Base-by-base conservation (phyloP, 768 basidiomycete genomes). In the Boletus huronensis region DNA sequence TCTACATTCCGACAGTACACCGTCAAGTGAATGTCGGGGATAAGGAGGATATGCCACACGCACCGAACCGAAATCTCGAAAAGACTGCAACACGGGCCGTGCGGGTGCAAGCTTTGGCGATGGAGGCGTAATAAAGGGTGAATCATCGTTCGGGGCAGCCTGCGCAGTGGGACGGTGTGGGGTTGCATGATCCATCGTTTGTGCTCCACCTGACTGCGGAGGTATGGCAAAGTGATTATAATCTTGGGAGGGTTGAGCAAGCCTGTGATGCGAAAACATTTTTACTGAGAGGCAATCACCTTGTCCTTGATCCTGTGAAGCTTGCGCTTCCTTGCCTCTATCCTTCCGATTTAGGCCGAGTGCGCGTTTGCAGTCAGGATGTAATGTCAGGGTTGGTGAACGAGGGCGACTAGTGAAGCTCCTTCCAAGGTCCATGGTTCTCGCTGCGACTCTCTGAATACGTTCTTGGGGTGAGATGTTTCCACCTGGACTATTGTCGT, bases 31-130 rank as follows among this genome's bases (percentile, higher is more conserved):
- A 40, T 11, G 10, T 38, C 7, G 26, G 16, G n/a, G 10, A 52
- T 38, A 34, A n/a, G 40, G 39, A 58, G 41, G 35, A 52, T 32
- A 31, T 43, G 47, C 16, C 17, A 57, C 39, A 73, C 84, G 61
- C 66, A 91, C 90, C 16, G 91, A 90, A 58, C 84, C 82, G 60
- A 83, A 79, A 14, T 85, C 87, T 38, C 80, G 79, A 61, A 89
- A 87, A 10, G 83, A 73, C 41, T 70, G 74, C 39, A 81, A 63
- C 6, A 78, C 62, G 6, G 83, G 78, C 25, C 81, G 76, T 34
- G 74, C 58, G 7, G 77, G 72, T 1, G 56, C 52, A 21, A 77
- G 67, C 16, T 79, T 77, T 4, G 90, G 88, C 11, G 88, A 90
- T 14, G 80, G 85, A 32, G 90, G 89, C 6, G 79, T 78, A 53